Evolutionary conservation across 106 monocot genomes (phyloP), one percentile per base, ranked within the genome.

Genomic region (Ottelia alismoides): DNA sequence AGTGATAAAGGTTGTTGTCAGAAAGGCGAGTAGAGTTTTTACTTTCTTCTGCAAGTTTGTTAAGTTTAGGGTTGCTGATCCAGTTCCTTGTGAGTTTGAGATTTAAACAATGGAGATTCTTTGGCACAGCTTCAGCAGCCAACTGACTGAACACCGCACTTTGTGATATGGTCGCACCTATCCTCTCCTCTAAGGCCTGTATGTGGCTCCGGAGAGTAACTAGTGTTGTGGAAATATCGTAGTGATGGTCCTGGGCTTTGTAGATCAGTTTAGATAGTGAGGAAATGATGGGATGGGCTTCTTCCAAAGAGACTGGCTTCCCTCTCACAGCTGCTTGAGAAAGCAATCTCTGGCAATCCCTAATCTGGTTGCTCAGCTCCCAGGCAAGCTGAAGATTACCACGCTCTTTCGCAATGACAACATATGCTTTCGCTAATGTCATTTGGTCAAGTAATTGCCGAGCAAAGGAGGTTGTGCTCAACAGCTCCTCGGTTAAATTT

Each of bases 1-100:
- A 79, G 68, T 85, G 85, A 32, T 79, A 76, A 2, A 85, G 76
- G 51, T 73, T 76, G 57, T 76, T 73, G 64, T 85, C 79, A 26
- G 60, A 57, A 25, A 84, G 75, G 3, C 76, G 63, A 20, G 62
- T 69, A 25, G 69, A 75, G 66, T 63, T 63, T 32, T 28, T 70
- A 27, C 12, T 57, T 45, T 83, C 83, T 24, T 78, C 64, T 26
- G 61, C 66, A 25, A 45, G 55, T 28, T 64, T 51, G 43, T 56
- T 11, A 0, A 84, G 69, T 2, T 35, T 28, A 11, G 66, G 62
- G 10, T 70, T 51, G 65, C 60, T 55, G 46, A 75, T 61, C 75
- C 72, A 78, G 20, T 75, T 65, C 18, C 58, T 64, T 2, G 72
- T 72, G 11, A 84, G 78, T 25, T 72, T 84, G 26, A 73, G 5